Conservation (phyloP, 768 basidiomycete genomes). For the Psilocybe azurescens region DNA sequence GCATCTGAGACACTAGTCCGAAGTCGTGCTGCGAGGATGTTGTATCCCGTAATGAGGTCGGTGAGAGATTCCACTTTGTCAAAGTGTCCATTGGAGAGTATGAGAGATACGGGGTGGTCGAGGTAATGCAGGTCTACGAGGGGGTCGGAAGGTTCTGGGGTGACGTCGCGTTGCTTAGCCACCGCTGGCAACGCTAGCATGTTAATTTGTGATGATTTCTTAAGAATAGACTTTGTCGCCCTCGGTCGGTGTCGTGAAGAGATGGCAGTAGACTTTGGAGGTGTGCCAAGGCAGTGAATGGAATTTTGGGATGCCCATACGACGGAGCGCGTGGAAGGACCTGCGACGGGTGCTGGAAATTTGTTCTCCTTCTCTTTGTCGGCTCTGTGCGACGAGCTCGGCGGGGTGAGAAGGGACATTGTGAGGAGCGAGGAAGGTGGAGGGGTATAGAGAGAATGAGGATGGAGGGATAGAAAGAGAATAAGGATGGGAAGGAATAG, state of each 20-base stretch:
- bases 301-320: constrained; percentile 57
- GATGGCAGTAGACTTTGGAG: constrained; percentile 30
- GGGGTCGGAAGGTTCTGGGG: constrained; percentile 80
- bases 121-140: constrained; percentile 69
- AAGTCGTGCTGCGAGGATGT: constrained; percentile 68
- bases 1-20: constrained; percentile 47
- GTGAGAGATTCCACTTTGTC: constrained; percentile 33
- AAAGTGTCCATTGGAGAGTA: constrained; percentile 45
- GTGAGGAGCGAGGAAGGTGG: constrained; percentile 18
- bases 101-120: constrained; percentile 62
- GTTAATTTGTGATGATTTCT: constrained; percentile 45
- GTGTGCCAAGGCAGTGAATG: constrained; percentile 45
- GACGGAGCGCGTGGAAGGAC: constrained; percentile 40
- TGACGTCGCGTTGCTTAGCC: constrained; percentile 58
- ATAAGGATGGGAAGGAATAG: constrained; percentile 19
- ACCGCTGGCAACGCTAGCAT: constrained; percentile 46
- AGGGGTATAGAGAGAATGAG: constrained; percentile 15
- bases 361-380: constrained; percentile 56
- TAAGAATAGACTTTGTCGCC: constrained; percentile 68
- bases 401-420: constrained; percentile 67
- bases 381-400: constrained; percentile 54
- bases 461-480: constrained; percentile 18
- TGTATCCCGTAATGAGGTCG: constrained; percentile 78
- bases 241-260: constrained; percentile 46
- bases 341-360: constrained; percentile 26